Conservation (phyloP, 2,329 filamentous ascomycete species). For the Aspergillus udagawae region DNA sequence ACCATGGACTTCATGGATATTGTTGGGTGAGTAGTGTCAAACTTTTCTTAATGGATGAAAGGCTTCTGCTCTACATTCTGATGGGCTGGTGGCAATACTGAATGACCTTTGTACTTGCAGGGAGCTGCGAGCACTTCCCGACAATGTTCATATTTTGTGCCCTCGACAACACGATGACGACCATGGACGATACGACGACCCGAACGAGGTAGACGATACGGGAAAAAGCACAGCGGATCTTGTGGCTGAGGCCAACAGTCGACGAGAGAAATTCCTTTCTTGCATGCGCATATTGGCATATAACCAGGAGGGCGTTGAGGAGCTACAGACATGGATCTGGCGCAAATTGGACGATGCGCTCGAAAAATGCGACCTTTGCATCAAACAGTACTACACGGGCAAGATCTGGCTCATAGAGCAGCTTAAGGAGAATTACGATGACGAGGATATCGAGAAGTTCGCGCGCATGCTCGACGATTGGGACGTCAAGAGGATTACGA, state of each 20-base stretch:
- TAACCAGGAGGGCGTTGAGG: conserved; percentile 55
- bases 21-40: conserved; percentile 33
- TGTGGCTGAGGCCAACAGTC: conserved; percentile 52
- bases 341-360: conserved; percentile 56
- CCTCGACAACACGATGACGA: conserved; percentile 63
- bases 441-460: conserved; percentile 48
- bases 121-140: conserved; percentile 42
- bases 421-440: conserved; percentile 54
- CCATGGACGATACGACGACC: conserved; percentile 59
- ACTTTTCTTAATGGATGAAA: not conserved
- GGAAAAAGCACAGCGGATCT: conserved; percentile 33
- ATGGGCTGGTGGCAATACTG: conserved; percentile 5
- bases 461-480: conserved; percentile 55
- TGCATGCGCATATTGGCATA: conserved; percentile 68
- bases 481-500: conserved; percentile 60
- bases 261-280: conserved; percentile 61
- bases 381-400: conserved; percentile 68
- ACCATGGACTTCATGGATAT: conserved; percentile 40
- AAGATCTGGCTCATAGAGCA: conserved; percentile 61
- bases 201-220: conserved; percentile 47
- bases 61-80: not conserved
- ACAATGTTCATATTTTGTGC: conserved; percentile 62
- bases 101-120: conserved; percentile 20
- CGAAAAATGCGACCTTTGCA: conserved; percentile 64
- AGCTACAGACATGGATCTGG: conserved; percentile 59